Evolutionary conservation across 2,329 filamentous ascomycete genomes (phyloP).

Genomic region (Penicillium sp.): DNA sequence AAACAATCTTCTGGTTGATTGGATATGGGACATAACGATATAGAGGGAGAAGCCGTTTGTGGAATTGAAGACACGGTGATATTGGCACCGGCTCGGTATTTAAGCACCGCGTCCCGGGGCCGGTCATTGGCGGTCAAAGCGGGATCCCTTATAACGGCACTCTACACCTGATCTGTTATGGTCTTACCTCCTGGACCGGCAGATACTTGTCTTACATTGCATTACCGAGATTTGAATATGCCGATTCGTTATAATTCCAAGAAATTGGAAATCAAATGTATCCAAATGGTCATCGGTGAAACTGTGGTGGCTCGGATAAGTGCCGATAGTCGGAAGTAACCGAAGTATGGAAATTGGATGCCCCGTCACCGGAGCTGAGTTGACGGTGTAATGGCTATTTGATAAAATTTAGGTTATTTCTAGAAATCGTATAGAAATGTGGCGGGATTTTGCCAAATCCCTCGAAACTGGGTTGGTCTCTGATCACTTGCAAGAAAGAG

Average conservation of each 20-base stretch:
- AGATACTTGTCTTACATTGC: not conserved
- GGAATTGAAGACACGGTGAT: not conserved
- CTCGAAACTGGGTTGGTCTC: too few relatives aligned
- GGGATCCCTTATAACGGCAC: not conserved
- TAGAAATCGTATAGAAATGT: too few relatives aligned
- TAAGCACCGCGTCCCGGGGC: not conserved
- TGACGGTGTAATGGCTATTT: too few relatives aligned
- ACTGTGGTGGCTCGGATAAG: not conserved
- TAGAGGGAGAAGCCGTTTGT: not conserved
- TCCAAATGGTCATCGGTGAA: not conserved
- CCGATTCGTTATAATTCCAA: not conserved
- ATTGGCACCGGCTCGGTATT: not conserved
- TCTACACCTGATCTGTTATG: not conserved
- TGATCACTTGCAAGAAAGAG: too few relatives aligned
- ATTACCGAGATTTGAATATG: not conserved
- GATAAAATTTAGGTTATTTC: too few relatives aligned
- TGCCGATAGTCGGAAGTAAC: constrained; percentile 10
- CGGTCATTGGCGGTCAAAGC: not conserved
- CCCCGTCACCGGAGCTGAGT: not conserved
- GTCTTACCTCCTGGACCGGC: not conserved
- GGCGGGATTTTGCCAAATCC: too few relatives aligned
- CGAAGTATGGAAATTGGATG: not conserved
- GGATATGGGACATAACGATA: constrained; percentile 5
- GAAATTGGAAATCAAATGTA: not conserved
- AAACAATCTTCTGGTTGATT: constrained; percentile 5